Evolutionary conservation across 176 grass and related monocot genomes (phyloP), one percentile per base, ranked within the genome.

Genomic region (Oryza glumipatula): DNA sequence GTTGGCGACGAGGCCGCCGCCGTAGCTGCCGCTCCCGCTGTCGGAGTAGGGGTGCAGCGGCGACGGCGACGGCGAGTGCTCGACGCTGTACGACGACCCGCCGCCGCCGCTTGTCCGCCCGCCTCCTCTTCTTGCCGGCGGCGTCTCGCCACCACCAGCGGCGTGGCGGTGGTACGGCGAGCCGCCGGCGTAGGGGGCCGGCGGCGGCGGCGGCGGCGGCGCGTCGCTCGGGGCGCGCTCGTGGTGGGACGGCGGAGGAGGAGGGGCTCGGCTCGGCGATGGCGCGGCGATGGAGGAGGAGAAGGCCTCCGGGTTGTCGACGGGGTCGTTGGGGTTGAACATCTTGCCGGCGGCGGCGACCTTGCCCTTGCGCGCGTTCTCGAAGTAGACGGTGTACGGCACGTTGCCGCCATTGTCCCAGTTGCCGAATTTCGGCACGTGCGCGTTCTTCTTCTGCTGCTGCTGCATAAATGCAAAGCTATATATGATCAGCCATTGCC

Each of bases 271-370:
- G 36, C 16, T 36, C 39, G 80, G 85, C 32, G 88, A 83, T n/a
- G 84, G 81, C 70, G 70, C 85, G 30, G 23, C 69, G 43, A 65
- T 22, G 65, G 88, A 80, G 46, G 88, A 80, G 46, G 86, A 83
- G 65, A 92, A 95, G 72, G 90, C 93, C 77, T 95, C 90, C 19
- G 90, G 93, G 80, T 95, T 95, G 61, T 95, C 90, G 63, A 70
- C 73, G 39, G 93, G 93, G 83, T 95, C 93, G 67, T 95, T 95
- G 88, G 93, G 93, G 88, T 94, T 94, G 69, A 94, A 77, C 36
- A 89, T 84, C 76, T 87, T 94, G 77, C 76, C 49, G 19, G 80
- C 90, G 32, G 83, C 90, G 32, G 71, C 70, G 70, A 88, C 90
- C 76, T 88, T 91, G 80, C 89, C 90, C 86, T 85, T 87, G 77